Evolutionary conservation across 345 rosid genomes (phyloP).

Genomic region (Citrus medica): DNA sequence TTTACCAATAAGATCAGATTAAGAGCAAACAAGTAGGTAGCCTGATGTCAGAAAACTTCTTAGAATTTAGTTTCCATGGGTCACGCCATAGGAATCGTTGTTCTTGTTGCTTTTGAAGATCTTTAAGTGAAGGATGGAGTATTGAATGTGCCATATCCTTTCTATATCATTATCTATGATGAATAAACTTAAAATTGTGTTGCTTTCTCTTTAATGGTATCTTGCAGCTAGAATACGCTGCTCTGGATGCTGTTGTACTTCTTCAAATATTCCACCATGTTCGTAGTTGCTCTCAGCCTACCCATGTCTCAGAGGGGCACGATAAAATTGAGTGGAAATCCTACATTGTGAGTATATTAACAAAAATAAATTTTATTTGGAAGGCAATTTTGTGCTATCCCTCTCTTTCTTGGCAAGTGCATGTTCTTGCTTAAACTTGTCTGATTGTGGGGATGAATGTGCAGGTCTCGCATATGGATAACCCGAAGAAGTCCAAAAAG

Average conservation of each 20-base stretch:
- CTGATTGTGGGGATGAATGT: not conserved
- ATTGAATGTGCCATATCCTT: not conserved
- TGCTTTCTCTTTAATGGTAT: not conserved
- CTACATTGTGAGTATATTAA: slow-evolving; percentile 49
- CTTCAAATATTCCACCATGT: slow-evolving; percentile 66
- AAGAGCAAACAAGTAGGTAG: not conserved
- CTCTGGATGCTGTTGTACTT: slow-evolving; percentile 89
- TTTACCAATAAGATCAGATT: not conserved
- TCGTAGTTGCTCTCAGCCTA: slow-evolving; percentile 37
- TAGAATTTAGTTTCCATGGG: not conserved
- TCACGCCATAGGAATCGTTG: not conserved
- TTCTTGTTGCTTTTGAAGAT: not conserved
- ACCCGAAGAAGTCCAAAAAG: slow-evolving; percentile 41
- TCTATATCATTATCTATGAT: not conserved
- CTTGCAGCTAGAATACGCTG: slow-evolving; percentile 88
- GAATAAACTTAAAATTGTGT: not conserved
- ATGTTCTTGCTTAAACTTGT: not conserved
- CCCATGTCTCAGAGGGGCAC: slow-evolving; percentile 28
- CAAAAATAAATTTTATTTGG: not conserved
- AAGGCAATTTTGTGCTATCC: not conserved
- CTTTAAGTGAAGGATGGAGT: not conserved
- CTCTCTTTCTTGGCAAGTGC: not conserved
- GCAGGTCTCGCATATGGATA: slow-evolving; percentile 60
- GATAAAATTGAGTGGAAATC: slow-evolving; percentile 72
- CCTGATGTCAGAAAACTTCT: not conserved